Base-by-base conservation (phyloP, 148 eudicot species). In the Amaranthus cruentus region DNA sequence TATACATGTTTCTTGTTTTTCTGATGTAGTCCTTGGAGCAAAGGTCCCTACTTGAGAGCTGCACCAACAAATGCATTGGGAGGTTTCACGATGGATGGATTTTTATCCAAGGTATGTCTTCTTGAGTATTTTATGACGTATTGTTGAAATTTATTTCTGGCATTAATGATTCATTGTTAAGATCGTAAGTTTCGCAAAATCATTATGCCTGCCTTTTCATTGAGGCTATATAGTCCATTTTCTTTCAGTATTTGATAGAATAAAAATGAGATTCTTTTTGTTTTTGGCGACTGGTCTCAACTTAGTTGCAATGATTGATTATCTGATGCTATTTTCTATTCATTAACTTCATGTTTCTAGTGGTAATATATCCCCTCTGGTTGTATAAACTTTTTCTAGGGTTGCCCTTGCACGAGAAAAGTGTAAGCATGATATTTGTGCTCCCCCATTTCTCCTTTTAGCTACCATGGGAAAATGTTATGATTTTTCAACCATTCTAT, bases 11-110 rank as follows among this genome's bases (percentile, higher is more conserved):
- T 55, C 66, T 49, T 65, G 14, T 62, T 50, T 75, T 64, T 28
- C 62, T 73, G 62, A 42, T 82, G 63, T 74, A 91, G 97, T 79
- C 98, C 98, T 72, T 95, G 97, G 96, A 87, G 63, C 80, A 89
- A 87, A 77, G 84, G 88, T 78, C 97, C 96, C 69, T 95, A 88
- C 74, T 79, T 68, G 65, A 91, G 85, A 80, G 93, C 98, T 57
- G 93, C 90, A 28, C 90, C 87, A 72, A 86, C 82, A 70, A 86
- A 85, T 80, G 90, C 89, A 65, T 75, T 90, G 79, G 97, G 96
- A 46, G 89, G 96, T 55, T 67, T 91, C 13, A 67, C 96, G 43
- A 67, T 89, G 61, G 91, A 91, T 73, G 97, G 96, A 6, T 95
- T 95, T 82, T 81, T 95, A 52, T 90, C 97, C 4, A 68, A 82